A percentile compares a stretch with the other conserved stretches of the same genome.
Evolutionary conservation across 1,284 basidiomycete genomes (phyloP).

Genomic region (Apiotrichum sp.): DNA sequence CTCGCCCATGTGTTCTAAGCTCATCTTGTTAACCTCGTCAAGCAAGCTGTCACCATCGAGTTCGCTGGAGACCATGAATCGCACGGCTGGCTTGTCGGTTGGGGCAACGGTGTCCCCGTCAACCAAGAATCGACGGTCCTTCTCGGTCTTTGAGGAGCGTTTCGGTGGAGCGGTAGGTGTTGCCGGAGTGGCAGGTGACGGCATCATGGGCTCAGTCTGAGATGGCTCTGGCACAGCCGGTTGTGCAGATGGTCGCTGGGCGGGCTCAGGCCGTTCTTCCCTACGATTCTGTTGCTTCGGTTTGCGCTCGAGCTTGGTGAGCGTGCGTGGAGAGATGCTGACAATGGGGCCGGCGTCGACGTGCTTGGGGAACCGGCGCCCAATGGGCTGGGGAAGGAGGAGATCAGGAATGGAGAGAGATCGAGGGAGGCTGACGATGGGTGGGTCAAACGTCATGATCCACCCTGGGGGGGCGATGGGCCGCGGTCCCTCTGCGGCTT

Average conservation of each 20-base stretch:
- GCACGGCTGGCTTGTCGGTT: constrained; percentile 13
- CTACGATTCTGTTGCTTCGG: constrained; percentile 20
- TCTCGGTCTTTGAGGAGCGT: not conserved
- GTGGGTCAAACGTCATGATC: constrained; percentile 67
- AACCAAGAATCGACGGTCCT: not conserved
- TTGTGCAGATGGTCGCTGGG: too few relatives aligned
- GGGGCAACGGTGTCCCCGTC: not conserved
- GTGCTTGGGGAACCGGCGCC: constrained; percentile 26
- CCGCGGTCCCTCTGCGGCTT: constrained; percentile 14
- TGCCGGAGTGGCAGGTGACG: not conserved
- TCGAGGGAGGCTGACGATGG: constrained; percentile 58
- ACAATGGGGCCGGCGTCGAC: constrained; percentile 26
- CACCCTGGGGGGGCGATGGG: constrained; percentile 55
- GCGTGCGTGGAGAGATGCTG: constrained; percentile 31
- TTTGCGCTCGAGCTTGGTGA: constrained; percentile 32
- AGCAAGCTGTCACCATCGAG: constrained; percentile 45
- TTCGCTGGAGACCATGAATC: constrained; percentile 47
- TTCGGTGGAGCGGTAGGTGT: not conserved
- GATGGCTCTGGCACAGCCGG: not conserved
- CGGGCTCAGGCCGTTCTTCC: too few relatives aligned
- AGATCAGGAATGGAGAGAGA: constrained; percentile 60
- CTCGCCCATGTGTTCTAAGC: constrained; percentile 40
- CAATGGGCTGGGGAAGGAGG: constrained; percentile 52
- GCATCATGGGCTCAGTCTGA: not conserved
- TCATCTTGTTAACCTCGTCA: constrained; percentile 47